Conservation (phyloP, 2,329 filamentous ascomycete genomes). For the Aspergillus hiratsukae region DNA sequence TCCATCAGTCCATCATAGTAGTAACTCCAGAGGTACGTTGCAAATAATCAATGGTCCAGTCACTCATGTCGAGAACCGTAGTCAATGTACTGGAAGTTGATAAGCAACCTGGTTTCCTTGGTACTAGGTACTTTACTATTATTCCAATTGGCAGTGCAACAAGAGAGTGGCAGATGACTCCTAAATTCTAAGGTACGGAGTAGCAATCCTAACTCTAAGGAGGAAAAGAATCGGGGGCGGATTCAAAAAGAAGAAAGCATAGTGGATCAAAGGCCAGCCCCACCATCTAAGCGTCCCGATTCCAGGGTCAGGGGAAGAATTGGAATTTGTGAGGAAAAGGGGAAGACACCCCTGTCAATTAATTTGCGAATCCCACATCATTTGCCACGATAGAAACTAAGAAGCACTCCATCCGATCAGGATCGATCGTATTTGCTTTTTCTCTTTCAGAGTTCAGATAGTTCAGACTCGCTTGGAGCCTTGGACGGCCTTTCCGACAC, state of each 20-base stretch:
- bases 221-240: background rate
- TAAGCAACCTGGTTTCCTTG: background rate
- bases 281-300: background rate
- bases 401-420: background rate
- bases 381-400: too few relatives aligned
- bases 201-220: too few relatives aligned
- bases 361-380: too few relatives aligned
- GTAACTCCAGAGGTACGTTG: background rate
- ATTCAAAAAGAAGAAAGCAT: background rate
- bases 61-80: too few relatives aligned
- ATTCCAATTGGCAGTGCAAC: too few relatives aligned
- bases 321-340: background rate
- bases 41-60: background rate
- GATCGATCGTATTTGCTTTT: background rate
- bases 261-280: background rate
- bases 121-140: too few relatives aligned
- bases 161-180: background rate
- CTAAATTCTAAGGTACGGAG: too few relatives aligned
- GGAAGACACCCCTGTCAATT: background rate
- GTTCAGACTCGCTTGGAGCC: background rate
- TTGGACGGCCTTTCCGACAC: background rate
- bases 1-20: background rate
- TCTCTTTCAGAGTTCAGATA: background rate
- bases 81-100: background rate
- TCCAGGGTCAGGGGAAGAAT: background rate